Evolutionary conservation across 306 rosid species (phyloP), one percentile per base, ranked within the genome.

Genomic region (Vicia villosa): DNA sequence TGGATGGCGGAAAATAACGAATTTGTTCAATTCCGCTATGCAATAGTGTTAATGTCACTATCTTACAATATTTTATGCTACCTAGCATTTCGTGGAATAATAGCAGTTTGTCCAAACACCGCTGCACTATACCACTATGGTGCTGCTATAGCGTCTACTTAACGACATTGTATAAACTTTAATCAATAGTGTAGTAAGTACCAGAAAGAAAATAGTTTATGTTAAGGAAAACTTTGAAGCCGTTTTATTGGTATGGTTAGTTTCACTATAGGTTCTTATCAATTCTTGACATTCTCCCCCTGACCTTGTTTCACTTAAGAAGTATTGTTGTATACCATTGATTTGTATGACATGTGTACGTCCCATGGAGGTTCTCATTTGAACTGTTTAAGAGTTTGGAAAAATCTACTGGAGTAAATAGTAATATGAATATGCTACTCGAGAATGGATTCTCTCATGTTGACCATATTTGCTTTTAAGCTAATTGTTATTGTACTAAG

Each of bases 241-340:
- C 28, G 36, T 32, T 64, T 46, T 47, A 20, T 57, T 70, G 14
- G 72, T 52, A 52, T 52, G 57, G 45, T 43, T 57, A 69, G 36
- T 56, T 69, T 47, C 69, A 17, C 55, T 14, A 46, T 34, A 47
- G 32, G 37, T 16, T 63, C 13, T 24, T 61, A 57, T 69, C 56
- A 15, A 52, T 56, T 68, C 14, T 79, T 63, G 40, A 42, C 56
- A 40, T 72, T 57, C 28, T 61, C 42, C 54, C 16, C 56, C 17
- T 17, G 50, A 16, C 10, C 50, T 58, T 32, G 28, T 26, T 54
- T 47, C 59, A 49, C 50, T 32, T 66, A 47, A 55, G 66, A 42
- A 43, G 59, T 77, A 64, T 41, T 16, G 45, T 40, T 52, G 45
- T 32, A 26, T 50, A 50, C 32, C 65, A 30, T 38, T 49, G 43